Evolutionary conservation across 75 land plant genomes (phyloP), one percentile per base, ranked within the genome.

Genomic region (Cupressus sempervirens): DNA sequence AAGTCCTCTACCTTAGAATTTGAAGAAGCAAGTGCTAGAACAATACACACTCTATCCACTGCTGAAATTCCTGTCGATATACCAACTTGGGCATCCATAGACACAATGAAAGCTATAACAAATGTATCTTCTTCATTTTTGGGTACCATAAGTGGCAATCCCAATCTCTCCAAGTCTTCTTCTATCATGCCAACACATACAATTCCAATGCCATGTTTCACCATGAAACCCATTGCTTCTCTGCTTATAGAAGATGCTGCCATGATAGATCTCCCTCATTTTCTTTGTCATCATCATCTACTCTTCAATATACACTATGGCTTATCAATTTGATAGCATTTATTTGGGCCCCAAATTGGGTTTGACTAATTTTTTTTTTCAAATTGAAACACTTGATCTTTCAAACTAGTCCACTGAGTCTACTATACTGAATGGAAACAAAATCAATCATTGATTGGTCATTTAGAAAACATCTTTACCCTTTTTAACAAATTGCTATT

Each of bases 1-100:
- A 94, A 93, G 83, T 93, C 92, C 35, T 84, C 85, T 26, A 96
- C 92, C 53, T 86, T 88, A 29, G 96, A 92, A n/a, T 90, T 85
- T 48, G 91, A 86, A 54, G 97, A 95, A 41, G 98, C 86, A 41
- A 96, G 93, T 79, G 92, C 88, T 43, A 87, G 90, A 67, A 95
- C 90, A 41, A 95, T 96, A 82, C 40, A 88, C n/a, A 94, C 93
- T 70, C 98, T 90, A 85, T 96, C 97, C 76, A 86, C 65, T 36
- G 96, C 95, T 84, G 98, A 96, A 45, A 96, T 95, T 36, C 98
- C 98, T 83, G 93, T 95, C 23, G 94, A 77, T 40, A 89, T 93
- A 12, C 96, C 96, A 82, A 56, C 79, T 86, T 89, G 91, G 43
- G 88, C 93, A 89, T 96, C 98, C 93, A 96, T 96, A 9, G 97